Conservation (phyloP, 2,329 filamentous ascomycete genomes). For the Clonostachys rhizophaga region DNA sequence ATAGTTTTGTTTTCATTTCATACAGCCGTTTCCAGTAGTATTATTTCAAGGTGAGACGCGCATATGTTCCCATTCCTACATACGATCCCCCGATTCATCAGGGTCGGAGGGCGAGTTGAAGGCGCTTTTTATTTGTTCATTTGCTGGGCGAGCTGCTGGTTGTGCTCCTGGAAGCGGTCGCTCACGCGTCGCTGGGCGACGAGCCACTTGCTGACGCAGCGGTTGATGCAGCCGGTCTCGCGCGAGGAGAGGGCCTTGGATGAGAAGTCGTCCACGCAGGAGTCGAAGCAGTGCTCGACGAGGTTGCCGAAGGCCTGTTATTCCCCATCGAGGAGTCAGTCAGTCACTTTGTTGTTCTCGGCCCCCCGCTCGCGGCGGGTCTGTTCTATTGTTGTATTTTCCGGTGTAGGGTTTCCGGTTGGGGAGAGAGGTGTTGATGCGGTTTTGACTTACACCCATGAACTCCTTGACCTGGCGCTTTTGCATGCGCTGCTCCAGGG, state of each 20-base stretch:
- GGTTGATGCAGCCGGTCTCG: constrained; percentile 88
- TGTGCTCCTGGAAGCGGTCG: constrained; percentile 79
- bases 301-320: constrained; percentile 27
- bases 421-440: background rate
- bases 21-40: too few relatives aligned
- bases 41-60: too few relatives aligned
- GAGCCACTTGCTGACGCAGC: constrained; percentile 95
- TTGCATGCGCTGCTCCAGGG: constrained; percentile 92
- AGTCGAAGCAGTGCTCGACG: constrained; percentile 88
- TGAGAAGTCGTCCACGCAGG: constrained; percentile 98
- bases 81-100: too few relatives aligned
- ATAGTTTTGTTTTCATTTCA: too few relatives aligned
- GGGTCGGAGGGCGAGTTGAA: background rate
- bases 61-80: too few relatives aligned
- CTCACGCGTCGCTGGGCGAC: constrained; percentile 86
- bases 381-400: too few relatives aligned
- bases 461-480: constrained; percentile 99
- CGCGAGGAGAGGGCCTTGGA: constrained; percentile 87
- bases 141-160: constrained; percentile 52
- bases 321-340: background rate
- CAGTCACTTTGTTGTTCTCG: background rate
- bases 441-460: constrained; percentile 71
- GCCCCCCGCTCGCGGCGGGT: too few relatives aligned
- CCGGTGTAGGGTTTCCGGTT: too few relatives aligned
- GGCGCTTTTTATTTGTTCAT: constrained; percentile 35